Evolutionary conservation across 129 eudicot species (phyloP).

Genomic region (Artemisia tridentata): DNA sequence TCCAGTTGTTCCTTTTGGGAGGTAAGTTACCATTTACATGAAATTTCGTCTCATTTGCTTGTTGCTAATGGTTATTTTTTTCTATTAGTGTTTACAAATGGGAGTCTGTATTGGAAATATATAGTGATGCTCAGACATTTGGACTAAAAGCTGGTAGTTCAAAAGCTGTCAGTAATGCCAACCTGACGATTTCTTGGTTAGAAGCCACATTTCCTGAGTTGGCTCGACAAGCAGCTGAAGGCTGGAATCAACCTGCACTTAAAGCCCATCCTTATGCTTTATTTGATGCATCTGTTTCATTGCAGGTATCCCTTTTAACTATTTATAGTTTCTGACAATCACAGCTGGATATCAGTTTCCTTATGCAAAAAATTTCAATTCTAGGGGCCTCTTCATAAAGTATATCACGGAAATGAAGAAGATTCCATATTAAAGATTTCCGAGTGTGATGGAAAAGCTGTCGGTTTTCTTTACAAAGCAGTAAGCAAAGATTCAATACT

Average conservation of each 20-base stretch:
- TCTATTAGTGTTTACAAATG: slow-evolving; percentile 61
- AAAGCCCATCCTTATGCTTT: slow-evolving; percentile 70
- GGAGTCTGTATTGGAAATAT: slow-evolving; percentile 85
- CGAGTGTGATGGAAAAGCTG: slow-evolving; percentile 78
- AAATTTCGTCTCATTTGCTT: no score
- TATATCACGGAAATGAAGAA: slow-evolving; percentile 47
- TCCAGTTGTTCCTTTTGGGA: slow-evolving; percentile 95
- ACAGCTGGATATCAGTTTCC: background rate
- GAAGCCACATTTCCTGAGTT: slow-evolving; percentile 96
- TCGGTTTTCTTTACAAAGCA: slow-evolving; percentile 69
- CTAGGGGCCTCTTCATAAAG: slow-evolving; percentile 86
- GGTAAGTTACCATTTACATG: slow-evolving; percentile 38
- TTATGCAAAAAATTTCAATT: slow-evolving; percentile 1
- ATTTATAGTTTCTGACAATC: no score
- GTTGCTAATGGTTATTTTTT: background rate
- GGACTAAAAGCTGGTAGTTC: slow-evolving; percentile 54
- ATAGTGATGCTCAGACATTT: slow-evolving; percentile 73
- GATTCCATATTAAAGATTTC: slow-evolving; percentile 42
- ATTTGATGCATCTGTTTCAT: slow-evolving; percentile 67
- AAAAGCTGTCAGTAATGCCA: slow-evolving; percentile 61
- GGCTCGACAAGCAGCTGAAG: slow-evolving; percentile 54
- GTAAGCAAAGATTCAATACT: slow-evolving; percentile 85
- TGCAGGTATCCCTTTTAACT: slow-evolving; percentile 59
- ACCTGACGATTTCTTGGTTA: slow-evolving; percentile 83
- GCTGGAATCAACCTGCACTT: slow-evolving; percentile 51